Base-by-base conservation (phyloP, 805 yeast species). In the Kuraishia borneana region DNA sequence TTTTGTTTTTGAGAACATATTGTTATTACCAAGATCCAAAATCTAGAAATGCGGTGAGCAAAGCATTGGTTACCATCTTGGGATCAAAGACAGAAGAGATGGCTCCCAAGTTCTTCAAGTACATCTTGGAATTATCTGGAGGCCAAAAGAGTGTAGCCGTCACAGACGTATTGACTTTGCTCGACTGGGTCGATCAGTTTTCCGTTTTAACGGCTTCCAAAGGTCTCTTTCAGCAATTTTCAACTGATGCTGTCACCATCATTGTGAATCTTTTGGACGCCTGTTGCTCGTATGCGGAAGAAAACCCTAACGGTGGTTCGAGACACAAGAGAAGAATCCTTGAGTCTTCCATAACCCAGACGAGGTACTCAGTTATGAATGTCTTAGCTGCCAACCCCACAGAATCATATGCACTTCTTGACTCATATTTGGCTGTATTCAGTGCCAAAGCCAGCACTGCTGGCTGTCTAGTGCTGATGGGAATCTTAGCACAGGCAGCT, bases 141-240 rank as follows among this genome's bases (percentile, higher is more conserved):
- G 48, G 43, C 16, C 53, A 55, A 2, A 55, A 53, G 21, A 44
- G 64, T n/a, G 60, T 68, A 38, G 81, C 89, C 1, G 50, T 68
- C 4, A 58, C 71, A 2, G 83, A 75, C 50, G 58, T 76, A 39
- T 49, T 75, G 41, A 65, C 77, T 20, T 52, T 81, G 18, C 56
- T 81, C 27, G 61, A 63, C 13, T 81, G 88, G 87, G 53, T 63
- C 31, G 61, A 65, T 33, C 49, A 50, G 32, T 45, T 71, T 50
- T 30, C 58, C 18, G 40, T 50, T 29, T 36, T 45, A 16, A 46
- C 55, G 6, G 36, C 48, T 5, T 44, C 46, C 20, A 31, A 46
- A 3, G 46, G 40, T 2, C 25, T 43, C 16, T 56, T 61, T 30
- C 44, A 50, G 13, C 21, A 36, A 3, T 23, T 46, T 7, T 14